Conservation (phyloP, 192 early-diverging fungal species). For the Chytriomyces sp. region DNA sequence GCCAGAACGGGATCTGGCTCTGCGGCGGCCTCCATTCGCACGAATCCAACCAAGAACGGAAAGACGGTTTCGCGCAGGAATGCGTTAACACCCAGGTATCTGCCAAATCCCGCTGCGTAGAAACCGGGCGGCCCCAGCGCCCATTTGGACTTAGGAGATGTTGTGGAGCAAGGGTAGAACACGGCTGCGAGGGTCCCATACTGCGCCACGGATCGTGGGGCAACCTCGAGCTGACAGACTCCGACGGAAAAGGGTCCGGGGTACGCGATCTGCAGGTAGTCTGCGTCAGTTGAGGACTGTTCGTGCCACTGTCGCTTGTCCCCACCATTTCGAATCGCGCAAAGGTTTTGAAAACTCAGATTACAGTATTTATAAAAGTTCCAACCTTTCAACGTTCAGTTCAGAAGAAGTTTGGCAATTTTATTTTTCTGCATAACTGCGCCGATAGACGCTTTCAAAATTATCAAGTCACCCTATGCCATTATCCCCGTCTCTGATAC, state of each 20-base stretch:
- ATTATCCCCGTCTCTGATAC: too few species aligned
- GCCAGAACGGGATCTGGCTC: slow-evolving; percentile 3
- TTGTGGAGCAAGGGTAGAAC: slow-evolving; percentile 39
- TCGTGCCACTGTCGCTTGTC: too few species aligned
- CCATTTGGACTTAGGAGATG: slow-evolving; percentile 33
- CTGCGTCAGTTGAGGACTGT: too few species aligned
- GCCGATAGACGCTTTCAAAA: too few species aligned
- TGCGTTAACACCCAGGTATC: slow-evolving; percentile 34
- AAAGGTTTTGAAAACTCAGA: too few species aligned
- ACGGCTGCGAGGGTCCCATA: slow-evolving; percentile 36
- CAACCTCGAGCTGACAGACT: slow-evolving; percentile 38
- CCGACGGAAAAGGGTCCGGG: slow-evolving; percentile 43
- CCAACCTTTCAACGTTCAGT: too few species aligned
- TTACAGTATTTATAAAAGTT: too few species aligned
- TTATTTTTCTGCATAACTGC: too few species aligned
- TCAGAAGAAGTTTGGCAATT: too few species aligned
- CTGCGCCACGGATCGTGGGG: not conserved
- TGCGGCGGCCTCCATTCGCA: slow-evolving; percentile 32
- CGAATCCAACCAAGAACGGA: slow-evolving; percentile 12
- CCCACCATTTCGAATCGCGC: too few species aligned
- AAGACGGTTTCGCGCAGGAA: slow-evolving; percentile 28
- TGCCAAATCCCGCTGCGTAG: slow-evolving; percentile 40
- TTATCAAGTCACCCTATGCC: too few species aligned
- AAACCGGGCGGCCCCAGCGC: slow-evolving; percentile 30
- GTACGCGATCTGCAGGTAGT: slow-evolving; percentile 39